A percentile compares a stretch with the other conserved stretches of the same genome.
Evolutionary conservation across 176 grass and related monocot genomes (phyloP).

Genomic region (Rhynchospora tenuis): DNA sequence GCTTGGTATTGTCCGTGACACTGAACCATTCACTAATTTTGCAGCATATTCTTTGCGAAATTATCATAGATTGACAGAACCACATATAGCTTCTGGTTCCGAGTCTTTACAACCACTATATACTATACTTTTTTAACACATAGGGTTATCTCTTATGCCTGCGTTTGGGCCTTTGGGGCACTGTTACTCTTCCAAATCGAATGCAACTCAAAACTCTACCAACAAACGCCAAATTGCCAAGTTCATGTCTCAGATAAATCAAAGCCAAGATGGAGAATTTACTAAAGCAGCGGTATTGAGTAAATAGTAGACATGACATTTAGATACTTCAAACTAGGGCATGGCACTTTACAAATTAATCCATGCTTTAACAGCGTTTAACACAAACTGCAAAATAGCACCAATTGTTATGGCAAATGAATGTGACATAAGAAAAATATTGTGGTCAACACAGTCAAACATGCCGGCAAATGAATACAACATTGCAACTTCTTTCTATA

Average conservation of each 20-base stretch:
- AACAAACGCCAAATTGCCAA: neutral
- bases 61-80: neutral
- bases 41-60: neutral
- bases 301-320: neutral
- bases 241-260: neutral
- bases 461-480: neutral
- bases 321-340: neutral
- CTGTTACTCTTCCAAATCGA: too few relatives aligned
- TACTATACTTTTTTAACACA: neutral
- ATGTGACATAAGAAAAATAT: neutral
- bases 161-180: neutral
- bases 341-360: neutral
- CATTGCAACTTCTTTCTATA: neutral
- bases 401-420: neutral
- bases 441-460: neutral
- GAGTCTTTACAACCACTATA: neutral
- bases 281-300: neutral
- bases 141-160: neutral
- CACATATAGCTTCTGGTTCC: neutral
- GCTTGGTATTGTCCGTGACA: neutral
- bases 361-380: neutral
- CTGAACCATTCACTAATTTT: too few relatives aligned
- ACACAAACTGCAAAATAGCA: neutral
- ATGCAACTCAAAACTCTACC: neutral
- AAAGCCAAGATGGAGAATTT: neutral